A percentile compares a stretch with the other conserved stretches of the same genome.
These are phyloP conservation scores for Candida methanosorbosa DNA, from an alignment of 805 yeast genomes.

Conservation along the genomic window DNA sequence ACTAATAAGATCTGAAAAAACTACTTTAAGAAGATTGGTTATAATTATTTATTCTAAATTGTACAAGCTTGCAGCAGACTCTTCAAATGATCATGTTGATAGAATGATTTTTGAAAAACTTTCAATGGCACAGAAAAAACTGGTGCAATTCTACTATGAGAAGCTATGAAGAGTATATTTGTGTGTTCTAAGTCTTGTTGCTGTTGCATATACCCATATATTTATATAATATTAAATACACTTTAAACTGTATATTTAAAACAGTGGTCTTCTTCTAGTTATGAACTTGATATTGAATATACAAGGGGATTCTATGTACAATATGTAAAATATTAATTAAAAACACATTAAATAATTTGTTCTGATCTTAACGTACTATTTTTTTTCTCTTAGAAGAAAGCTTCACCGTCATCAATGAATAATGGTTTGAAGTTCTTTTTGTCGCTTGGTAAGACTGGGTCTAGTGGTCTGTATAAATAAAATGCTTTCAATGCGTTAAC, in stretches of 20 bases:
- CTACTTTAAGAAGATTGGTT: slow-evolving; percentile 29
- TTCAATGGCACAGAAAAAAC: slow-evolving; percentile 32
- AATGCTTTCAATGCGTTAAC: slow-evolving; percentile 86
- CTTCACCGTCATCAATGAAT: slow-evolving; percentile 27
- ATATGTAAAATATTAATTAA: no score
- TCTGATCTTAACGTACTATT: no score
- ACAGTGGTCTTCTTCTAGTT: no score
- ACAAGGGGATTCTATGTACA: no score
- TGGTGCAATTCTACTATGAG: no score
- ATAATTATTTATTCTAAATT: slow-evolving; percentile 30
- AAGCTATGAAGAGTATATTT: no score
- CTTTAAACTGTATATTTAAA: no score
- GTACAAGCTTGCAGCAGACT: slow-evolving; percentile 5
- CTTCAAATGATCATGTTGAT: slow-evolving; percentile 15
- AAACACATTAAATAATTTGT: no score
- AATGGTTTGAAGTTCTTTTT: slow-evolving; percentile 24
- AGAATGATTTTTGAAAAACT: slow-evolving; percentile 28
- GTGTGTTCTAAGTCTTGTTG: no score
- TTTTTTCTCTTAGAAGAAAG: slow-evolving; percentile 16
- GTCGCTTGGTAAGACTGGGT: slow-evolving; percentile 57
- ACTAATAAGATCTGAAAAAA: slow-evolving; percentile 22
- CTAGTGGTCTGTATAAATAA: slow-evolving; percentile 82
- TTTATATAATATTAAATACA: no score
- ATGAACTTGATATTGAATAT: no score
- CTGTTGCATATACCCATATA: no score